Base-by-base conservation (phyloP, 768 basidiomycete species). In the Tylopilus sp. region DNA sequence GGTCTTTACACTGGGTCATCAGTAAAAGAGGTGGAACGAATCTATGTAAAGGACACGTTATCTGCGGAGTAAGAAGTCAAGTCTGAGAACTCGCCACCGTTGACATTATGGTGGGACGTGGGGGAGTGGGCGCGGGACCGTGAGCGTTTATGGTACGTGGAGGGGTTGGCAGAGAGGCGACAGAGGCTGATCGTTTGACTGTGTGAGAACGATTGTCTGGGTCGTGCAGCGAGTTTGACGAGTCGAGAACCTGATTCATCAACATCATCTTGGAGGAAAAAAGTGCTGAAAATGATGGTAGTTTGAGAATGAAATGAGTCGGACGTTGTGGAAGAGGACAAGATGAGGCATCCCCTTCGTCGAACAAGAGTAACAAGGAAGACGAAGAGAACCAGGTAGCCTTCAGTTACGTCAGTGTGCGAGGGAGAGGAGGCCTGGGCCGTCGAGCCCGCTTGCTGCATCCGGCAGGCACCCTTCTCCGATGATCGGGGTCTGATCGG, bases 81-180 rank as follows among this genome's bases (percentile, higher is more conserved):
- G n/a, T n/a, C n/a, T n/a, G n/a, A n/a, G n/a, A n/a, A n/a, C n/a
- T 62, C 66, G 30, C 69, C 56, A 23, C 63, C 67, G 25, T 74
- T 69, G 9, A 69, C 65, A 51, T 76, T 77, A 53, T 65, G 69
- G 51, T 79, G 76, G 21, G 78, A 79, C 39, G 76, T 75, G 30
- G 73, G 72, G 17, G 76, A 75, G 0, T 68, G 69, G 42, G 73
- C 65, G 20, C 76, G 74, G 7, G 70, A 62, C 36, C 72, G 73
- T 49, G 76, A 68, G 18, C 73, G 74, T 54, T 76, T 82, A 50
- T 78, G 73, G 44, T 85, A 25, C 79, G 70, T 0, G 85, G 85
- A 20, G 85, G 85, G 0, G 85, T 87, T 33, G 83, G 84, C 21
- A 87, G 73, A 4, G 82, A 82, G 26, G 78, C 80, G 38, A 75